Percentiles rank a stretch among this genome's conserved stretches.
These are phyloP conservation scores for Pythium phragmitis DNA, from an alignment of 352 stramenopile genomes.

Conservation along the genomic window DNA sequence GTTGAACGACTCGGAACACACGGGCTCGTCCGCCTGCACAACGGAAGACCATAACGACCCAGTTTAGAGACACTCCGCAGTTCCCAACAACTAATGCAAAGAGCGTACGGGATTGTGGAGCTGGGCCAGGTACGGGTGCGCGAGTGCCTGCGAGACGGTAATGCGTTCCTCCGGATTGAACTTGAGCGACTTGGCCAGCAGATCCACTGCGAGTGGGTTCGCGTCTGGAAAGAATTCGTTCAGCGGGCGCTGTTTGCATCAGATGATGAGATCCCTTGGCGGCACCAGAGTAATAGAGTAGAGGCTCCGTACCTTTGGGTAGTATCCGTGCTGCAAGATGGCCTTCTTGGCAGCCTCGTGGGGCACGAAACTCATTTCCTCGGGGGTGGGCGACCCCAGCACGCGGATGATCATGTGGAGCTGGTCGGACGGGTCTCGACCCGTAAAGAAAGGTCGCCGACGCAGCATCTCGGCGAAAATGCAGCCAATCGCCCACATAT, in stretches of 20 bases:
- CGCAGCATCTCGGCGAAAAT: conserved; percentile 99
- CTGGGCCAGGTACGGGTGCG: conserved; percentile 87
- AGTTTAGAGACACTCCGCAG: background rate
- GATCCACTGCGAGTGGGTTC: conserved; percentile 77
- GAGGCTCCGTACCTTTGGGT: conserved; percentile 55
- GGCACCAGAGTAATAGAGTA: background rate
- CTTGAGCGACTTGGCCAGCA: conserved; percentile 90
- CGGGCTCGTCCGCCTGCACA: conserved; percentile 83
- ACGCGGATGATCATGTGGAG: conserved; percentile 85
- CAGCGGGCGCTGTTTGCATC: conserved; percentile 45
- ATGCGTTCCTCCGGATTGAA: conserved; percentile 95
- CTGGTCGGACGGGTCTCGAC: conserved; percentile 78
- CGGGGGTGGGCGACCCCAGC: conserved; percentile 93
- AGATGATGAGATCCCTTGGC: background rate
- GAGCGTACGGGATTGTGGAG: conserved; percentile 84
- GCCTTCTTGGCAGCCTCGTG: conserved; percentile 88
- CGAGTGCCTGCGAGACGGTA: conserved; percentile 88
- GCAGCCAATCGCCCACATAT: conserved; percentile 97
- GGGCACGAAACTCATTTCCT: conserved; percentile 97
- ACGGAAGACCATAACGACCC: background rate
- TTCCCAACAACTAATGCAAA: background rate
- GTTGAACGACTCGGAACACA: conserved; percentile 75
- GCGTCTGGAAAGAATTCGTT: conserved; percentile 86
- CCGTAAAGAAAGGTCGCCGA: conserved; percentile 91
- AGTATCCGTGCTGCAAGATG: conserved; percentile 82